These are phyloP conservation scores for Turritis glabra DNA, from an alignment of 345 rosid genomes.

Conservation along the genomic window DNA sequence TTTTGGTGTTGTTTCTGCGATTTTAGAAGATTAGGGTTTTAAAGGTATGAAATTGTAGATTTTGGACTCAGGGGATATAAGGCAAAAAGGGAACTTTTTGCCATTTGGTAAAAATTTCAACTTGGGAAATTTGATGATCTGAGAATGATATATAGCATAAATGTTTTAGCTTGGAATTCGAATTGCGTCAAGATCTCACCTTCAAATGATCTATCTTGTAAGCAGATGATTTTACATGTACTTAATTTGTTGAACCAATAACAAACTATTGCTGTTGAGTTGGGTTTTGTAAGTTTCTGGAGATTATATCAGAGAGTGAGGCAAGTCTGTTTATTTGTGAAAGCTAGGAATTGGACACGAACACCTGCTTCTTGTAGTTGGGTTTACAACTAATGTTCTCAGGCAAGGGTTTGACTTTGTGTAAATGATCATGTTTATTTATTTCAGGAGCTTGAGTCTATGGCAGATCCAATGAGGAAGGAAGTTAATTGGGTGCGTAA, in stretches of 20 bases:
- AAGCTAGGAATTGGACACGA: neutral
- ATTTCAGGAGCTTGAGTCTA: conserved; percentile 80
- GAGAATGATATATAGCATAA: neutral
- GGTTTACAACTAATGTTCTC: neutral
- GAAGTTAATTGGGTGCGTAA: conserved; percentile 78
- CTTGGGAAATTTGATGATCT: neutral
- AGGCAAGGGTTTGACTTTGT: neutral
- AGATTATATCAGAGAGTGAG: neutral
- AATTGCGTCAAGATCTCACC: neutral
- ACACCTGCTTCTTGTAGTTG: neutral
- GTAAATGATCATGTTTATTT: neutral
- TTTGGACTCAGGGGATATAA: conserved; percentile 2
- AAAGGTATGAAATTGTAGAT: conserved; percentile 17
- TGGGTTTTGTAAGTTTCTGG: neutral
- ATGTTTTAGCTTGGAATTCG: neutral
- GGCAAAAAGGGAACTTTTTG: neutral
- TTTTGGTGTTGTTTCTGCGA: neutral
- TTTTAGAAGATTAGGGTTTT: conserved; percentile 21
- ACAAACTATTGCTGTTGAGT: neutral
- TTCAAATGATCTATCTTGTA: neutral
- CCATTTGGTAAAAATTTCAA: neutral
- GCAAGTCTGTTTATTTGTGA: neutral
- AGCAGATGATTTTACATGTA: conserved; percentile 22
- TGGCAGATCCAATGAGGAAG: conserved; percentile 97
- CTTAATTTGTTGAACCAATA: neutral